phyloP scores from a whole-genome alignment of 148 eudicot species.

The Vaccinium myrtillus region DNA sequence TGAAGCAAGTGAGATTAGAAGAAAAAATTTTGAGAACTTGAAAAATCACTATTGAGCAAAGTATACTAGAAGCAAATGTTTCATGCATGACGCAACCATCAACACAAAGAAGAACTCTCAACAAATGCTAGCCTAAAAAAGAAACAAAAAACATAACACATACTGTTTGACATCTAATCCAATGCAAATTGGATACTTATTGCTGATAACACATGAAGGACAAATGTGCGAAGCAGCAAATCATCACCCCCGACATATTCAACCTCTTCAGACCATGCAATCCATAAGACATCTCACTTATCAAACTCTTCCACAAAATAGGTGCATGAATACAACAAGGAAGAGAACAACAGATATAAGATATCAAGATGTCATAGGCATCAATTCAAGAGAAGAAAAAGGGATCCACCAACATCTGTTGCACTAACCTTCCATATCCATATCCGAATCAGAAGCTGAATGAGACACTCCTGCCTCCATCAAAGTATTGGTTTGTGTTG shows the following conservation, averaged over 20 bases:
- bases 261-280: not conserved
- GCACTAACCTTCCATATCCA: conserved; percentile 93
- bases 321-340: not conserved
- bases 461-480: conserved; percentile 28
- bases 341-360: not conserved
- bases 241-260: not conserved
- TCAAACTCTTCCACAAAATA: not conserved
- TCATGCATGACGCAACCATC: not conserved
- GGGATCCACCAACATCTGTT: conserved; percentile 14
- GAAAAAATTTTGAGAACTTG: not conserved
- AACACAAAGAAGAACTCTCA: not conserved
- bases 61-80: not conserved
- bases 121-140: not conserved
- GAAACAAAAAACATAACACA: not conserved
- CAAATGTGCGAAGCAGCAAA: not conserved
- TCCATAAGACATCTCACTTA: not conserved
- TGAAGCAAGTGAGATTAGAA: not conserved
- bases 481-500: conserved; percentile 20
- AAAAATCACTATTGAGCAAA: not conserved
- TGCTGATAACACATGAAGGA: not conserved
- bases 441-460: conserved; percentile 81
- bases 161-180: not conserved
- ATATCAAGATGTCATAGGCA: not conserved
- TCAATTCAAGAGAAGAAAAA: not conserved
- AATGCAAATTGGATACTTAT: not conserved